phyloP scores from a whole-genome alignment of 345 rosid genomes.

The Theobroma cacao region DNA sequence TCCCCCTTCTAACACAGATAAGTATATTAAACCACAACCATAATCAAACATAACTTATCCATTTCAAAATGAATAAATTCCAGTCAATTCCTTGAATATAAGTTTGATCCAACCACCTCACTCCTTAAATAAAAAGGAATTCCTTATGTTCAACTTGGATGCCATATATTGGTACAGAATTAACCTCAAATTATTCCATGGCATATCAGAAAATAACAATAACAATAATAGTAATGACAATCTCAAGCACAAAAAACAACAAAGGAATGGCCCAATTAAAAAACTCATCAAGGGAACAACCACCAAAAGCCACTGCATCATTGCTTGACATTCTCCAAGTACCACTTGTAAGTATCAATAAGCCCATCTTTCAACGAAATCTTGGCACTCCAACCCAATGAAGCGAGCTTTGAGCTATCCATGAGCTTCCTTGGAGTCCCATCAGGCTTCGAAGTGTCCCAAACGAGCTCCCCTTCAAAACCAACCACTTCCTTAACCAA shows the following conservation, averaged over 20 bases:
- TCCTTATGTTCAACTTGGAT: background rate
- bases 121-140: background rate
- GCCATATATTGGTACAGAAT: slow-evolving; percentile 5
- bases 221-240: background rate
- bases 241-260: background rate
- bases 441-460: slow-evolving; percentile 85
- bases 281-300: background rate
- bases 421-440: slow-evolving; percentile 96
- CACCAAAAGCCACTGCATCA: slow-evolving; percentile 15
- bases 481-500: slow-evolving; percentile 89
- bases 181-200: slow-evolving; percentile 8
- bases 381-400: slow-evolving; percentile 82
- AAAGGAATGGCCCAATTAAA: background rate
- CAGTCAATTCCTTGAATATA: background rate
- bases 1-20: background rate
- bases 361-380: slow-evolving; percentile 74
- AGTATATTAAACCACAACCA: background rate
- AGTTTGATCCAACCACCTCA: background rate
- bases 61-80: background rate
- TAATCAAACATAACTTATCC: background rate
- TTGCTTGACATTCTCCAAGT: slow-evolving; percentile 62
- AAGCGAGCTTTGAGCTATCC: slow-evolving; percentile 81
- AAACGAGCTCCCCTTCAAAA: slow-evolving; percentile 74
- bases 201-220: background rate
- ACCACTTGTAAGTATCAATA: slow-evolving; percentile 81